A percentile compares a stretch with the other conserved stretches of the same genome.
Evolutionary conservation across 2,329 filamentous ascomycete genomes (phyloP).

Genomic region (Lachnellula cervina): DNA sequence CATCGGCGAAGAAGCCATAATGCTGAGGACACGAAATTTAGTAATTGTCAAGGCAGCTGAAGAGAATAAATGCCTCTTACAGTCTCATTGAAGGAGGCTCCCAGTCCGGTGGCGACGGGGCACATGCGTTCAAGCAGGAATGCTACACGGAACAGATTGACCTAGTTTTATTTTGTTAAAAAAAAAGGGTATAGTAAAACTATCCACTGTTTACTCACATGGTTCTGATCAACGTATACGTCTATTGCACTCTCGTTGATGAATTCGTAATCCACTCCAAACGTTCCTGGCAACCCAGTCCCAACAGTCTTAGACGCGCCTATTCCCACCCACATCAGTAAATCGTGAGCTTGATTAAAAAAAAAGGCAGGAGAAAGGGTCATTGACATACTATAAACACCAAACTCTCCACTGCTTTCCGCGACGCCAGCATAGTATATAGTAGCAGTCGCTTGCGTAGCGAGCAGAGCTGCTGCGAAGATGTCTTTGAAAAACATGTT

Average conservation of each 20-base stretch:
- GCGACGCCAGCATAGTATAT: slow-evolving; percentile 46
- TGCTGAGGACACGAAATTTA: slow-evolving; percentile 26
- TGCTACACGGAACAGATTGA: slow-evolving; percentile 45
- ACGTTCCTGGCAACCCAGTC: slow-evolving; percentile 44
- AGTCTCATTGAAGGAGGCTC: slow-evolving; percentile 46
- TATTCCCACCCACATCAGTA: not conserved
- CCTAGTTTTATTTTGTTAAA: slow-evolving; percentile 14
- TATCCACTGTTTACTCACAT: slow-evolving; percentile 27
- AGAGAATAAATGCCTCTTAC: slow-evolving; percentile 10
- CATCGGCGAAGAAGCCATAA: slow-evolving; percentile 40
- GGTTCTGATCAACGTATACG: slow-evolving; percentile 42
- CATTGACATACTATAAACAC: slow-evolving; percentile 35
- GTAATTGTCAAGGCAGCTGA: not conserved
- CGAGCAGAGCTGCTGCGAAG: slow-evolving; percentile 13
- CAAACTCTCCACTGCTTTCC: slow-evolving; percentile 44
- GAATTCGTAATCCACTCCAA: slow-evolving; percentile 47
- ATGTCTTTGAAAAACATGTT: slow-evolving; percentile 19
- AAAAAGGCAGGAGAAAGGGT: not conserved
- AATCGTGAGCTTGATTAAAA: not conserved
- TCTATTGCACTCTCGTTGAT: slow-evolving; percentile 43
- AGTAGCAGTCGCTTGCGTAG: slow-evolving; percentile 31
- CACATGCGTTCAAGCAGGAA: slow-evolving; percentile 49
- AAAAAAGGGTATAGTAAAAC: not conserved
- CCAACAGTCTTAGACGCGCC: slow-evolving; percentile 31
- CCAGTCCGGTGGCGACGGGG: slow-evolving; percentile 41